Percentiles rank a stretch among this genome's conserved stretches.
Conservation (phyloP, 2,329 filamentous ascomycete species). For the Trichophaea hybrida region DNA sequence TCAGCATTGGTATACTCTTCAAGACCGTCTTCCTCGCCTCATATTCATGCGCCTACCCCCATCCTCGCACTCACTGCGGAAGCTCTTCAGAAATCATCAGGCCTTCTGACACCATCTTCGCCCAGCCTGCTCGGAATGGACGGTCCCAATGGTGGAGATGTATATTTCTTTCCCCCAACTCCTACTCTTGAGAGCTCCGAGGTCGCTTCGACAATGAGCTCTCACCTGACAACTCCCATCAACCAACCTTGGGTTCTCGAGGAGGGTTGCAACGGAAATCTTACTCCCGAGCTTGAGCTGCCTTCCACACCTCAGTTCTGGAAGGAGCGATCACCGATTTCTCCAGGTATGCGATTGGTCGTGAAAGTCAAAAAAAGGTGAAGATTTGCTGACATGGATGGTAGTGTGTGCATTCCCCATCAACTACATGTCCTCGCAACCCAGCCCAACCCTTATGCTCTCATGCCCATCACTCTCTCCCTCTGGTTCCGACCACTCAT, state of each 20-base stretch:
- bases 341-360: slow-evolving; percentile 20
- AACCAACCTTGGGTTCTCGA: slow-evolving; percentile 18
- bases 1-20: slow-evolving; percentile 21
- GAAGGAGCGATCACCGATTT: slow-evolving; percentile 23
- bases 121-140: slow-evolving; percentile 22
- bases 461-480: slow-evolving; percentile 27
- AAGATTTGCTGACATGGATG: background rate
- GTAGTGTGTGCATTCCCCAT: background rate
- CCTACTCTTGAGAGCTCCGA: slow-evolving; percentile 20
- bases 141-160: slow-evolving; percentile 19
- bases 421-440: slow-evolving; percentile 22
- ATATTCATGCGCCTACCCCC: slow-evolving; percentile 7
- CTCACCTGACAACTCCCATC: slow-evolving; percentile 15
- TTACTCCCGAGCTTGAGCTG: slow-evolving; percentile 26
- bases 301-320: slow-evolving; percentile 21
- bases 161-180: slow-evolving; percentile 23
- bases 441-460: slow-evolving; percentile 24
- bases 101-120: slow-evolving; percentile 24
- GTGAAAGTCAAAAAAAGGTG: background rate
- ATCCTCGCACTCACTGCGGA: slow-evolving; percentile 12
- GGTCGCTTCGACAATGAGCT: slow-evolving; percentile 14
- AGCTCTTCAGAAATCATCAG: slow-evolving; percentile 20
- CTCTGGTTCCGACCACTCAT: slow-evolving; percentile 25
- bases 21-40: background rate
- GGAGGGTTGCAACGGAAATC: slow-evolving; percentile 21